These are phyloP conservation scores for Aspergillus wentii DNA, from an alignment of 495 filamentous ascomycete species.

Conservation along the genomic window DNA sequence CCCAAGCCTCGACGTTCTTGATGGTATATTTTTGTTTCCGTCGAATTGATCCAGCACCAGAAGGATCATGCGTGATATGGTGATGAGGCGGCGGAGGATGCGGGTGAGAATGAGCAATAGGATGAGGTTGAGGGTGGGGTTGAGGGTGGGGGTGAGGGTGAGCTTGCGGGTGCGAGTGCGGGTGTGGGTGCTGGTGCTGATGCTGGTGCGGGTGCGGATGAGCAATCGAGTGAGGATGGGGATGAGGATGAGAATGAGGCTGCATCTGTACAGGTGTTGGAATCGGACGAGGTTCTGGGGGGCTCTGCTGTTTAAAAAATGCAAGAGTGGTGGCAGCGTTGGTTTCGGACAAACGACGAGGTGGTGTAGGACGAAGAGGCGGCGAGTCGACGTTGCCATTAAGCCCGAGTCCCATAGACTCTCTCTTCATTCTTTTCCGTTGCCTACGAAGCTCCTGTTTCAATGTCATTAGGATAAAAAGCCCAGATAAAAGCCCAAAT, in stretches of 20 bases:
- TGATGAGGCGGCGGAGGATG: slow-evolving; percentile 13
- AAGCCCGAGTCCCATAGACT: slow-evolving; percentile 41
- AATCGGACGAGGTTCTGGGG: slow-evolving; percentile 39
- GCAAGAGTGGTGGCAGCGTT: slow-evolving; percentile 47
- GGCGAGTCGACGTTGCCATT: slow-evolving; percentile 36
- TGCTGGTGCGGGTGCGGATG: slow-evolving; percentile 3
- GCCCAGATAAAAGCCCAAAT: slow-evolving; percentile 6
- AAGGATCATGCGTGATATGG: slow-evolving; percentile 17
- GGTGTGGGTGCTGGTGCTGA: not conserved
- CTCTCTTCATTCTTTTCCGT: slow-evolving; percentile 41
- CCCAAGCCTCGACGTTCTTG: slow-evolving; percentile 48
- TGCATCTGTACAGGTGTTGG: slow-evolving; percentile 28
- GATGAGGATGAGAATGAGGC: slow-evolving; percentile 17
- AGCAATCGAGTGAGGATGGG: slow-evolving; percentile 19
- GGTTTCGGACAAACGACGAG: slow-evolving; percentile 42
- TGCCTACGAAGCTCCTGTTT: slow-evolving; percentile 42
- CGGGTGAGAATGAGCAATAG: slow-evolving; percentile 8
- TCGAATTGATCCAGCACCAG: slow-evolving; percentile 28
- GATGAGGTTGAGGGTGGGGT: slow-evolving; percentile 8
- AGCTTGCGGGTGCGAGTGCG: not conserved
- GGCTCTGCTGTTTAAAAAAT: slow-evolving; percentile 48
- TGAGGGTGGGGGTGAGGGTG: slow-evolving; percentile 7
- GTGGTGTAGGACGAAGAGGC: slow-evolving; percentile 37
- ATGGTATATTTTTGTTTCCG: slow-evolving; percentile 49
- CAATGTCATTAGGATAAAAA: slow-evolving; percentile 1